A percentile compares a stretch with the other conserved stretches of the same genome.
Evolutionary conservation across 2,329 filamentous ascomycete genomes (phyloP).

Genomic region (Myriangium duriaei): DNA sequence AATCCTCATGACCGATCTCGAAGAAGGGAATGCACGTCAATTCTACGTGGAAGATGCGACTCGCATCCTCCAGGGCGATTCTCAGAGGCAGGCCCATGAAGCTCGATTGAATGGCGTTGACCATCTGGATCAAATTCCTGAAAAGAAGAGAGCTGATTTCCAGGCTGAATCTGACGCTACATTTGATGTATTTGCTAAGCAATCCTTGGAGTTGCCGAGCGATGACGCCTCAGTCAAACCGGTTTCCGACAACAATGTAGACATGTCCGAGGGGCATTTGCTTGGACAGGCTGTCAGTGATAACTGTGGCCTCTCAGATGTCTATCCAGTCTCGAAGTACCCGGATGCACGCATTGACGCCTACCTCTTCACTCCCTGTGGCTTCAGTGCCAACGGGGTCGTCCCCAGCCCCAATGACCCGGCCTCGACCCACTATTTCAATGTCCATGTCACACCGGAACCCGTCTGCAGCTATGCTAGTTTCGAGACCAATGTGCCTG

Average conservation of each 20-base stretch:
- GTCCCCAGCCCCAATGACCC: conserved; percentile 56
- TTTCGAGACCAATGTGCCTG: conserved; percentile 95
- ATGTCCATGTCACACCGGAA: conserved; percentile 94
- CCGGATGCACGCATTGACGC: conserved; percentile 89
- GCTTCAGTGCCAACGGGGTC: conserved; percentile 94
- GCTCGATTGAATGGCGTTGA: conserved; percentile 48
- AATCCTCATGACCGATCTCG: conserved; percentile 56
- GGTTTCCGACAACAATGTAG: conserved; percentile 37
- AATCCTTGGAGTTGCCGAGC: conserved; percentile 43
- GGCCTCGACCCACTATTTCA: conserved; percentile 72
- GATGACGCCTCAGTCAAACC: conserved; percentile 33
- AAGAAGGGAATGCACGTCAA: conserved; percentile 52
- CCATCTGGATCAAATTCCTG: conserved; percentile 47
- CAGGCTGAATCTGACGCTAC: conserved; percentile 32
- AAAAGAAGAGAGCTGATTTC: conserved; percentile 30
- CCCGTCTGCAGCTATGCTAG: conserved; percentile 94
- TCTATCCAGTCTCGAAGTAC: conserved; percentile 78
- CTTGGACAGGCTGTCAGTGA: conserved; percentile 88
- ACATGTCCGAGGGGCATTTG: conserved; percentile 70
- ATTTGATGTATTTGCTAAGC: conserved; percentile 74
- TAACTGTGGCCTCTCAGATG: conserved; percentile 71
- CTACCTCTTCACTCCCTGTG: conserved; percentile 92
- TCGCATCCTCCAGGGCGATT: conserved; percentile 74
- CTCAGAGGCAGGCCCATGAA: conserved; percentile 53
- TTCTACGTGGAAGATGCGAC: conserved; percentile 71